Base-by-base conservation (phyloP, 2,329 filamentous ascomycete genomes). In the Chaetomium strumarium region DNA sequence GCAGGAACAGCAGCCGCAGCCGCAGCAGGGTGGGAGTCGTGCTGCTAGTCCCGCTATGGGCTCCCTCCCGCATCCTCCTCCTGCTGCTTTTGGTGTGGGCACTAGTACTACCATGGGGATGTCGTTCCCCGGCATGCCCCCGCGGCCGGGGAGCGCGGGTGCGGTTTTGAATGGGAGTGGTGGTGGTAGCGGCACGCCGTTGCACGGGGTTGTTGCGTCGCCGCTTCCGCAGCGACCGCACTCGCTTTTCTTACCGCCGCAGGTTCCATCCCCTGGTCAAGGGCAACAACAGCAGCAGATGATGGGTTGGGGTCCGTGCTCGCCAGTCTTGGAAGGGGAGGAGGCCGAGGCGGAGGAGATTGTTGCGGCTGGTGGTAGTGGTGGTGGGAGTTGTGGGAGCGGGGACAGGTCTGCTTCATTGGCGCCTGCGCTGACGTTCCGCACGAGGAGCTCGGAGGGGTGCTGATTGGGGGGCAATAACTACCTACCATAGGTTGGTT, bases 41-140 rank as follows among this genome's bases (percentile, higher is more conserved):
- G 24, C 24, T 4, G 24, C 24, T 24, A 24, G 24, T 24, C 24
- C 24, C 7, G 24, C 24, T 4, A 24, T 24, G 24, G 24, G 24
- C 24, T 7, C 24, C 7, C 24, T 24, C 7, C 24, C 24, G 4
- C 24, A 24, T 24, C 24, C 24, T 24, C 24, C 24, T 24, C 24
- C 24, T 7, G 4, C 7, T 4, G 24, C 24, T 24, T 4, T 24
- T 4, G 24, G 24, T 24, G 7, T 24, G 24, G 24, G 76, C 53
- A 67, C 67, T 3, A 63, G 73, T 0, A 75, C 72, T 6, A 81
- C 78, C 43, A 78, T 78, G 9, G 80, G 76, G 0, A 59, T 79
- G 29, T 39, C n/a, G 13, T 13, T 12, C 13, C 11, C 34, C 7
- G n/a, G 62, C n/a, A 56, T 62, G 6, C 63, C 63, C 14, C 60